These are phyloP conservation scores for Nidularia pulvinata DNA, from an alignment of 768 basidiomycete species.

Conservation along the genomic window DNA sequence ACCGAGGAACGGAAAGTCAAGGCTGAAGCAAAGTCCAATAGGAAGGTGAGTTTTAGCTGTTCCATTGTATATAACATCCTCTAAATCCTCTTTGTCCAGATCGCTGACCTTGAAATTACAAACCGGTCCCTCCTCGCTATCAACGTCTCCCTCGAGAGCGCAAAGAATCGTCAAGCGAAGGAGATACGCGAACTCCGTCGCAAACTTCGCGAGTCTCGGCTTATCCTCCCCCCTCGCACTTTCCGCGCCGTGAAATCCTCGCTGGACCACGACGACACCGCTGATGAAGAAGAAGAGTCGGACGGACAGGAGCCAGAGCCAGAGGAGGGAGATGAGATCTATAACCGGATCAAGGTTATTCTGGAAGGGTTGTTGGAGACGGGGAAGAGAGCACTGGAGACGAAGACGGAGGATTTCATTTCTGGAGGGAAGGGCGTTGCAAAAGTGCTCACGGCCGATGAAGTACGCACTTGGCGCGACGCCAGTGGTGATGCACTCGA, in stretches of 20 bases:
- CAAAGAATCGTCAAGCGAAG: constrained; percentile 76
- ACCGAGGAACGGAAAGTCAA: constrained; percentile 52
- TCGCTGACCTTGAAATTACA: constrained; percentile 90
- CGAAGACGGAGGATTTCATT: constrained; percentile 48
- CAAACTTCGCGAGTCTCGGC: constrained; percentile 79
- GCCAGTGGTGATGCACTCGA: constrained; percentile 18
- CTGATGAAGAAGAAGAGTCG: constrained; percentile 44
- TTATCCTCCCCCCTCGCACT: constrained; percentile 70
- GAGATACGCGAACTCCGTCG: constrained; percentile 87
- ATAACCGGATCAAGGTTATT: constrained; percentile 61
- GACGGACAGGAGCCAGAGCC: constrained; percentile 46
- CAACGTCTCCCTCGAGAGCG: constrained; percentile 79
- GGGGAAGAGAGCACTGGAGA: constrained; percentile 63
- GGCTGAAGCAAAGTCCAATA: constrained; percentile 81
- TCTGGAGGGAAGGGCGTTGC: constrained; percentile 42
- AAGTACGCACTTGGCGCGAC: constrained; percentile 61
- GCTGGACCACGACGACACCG: constrained; percentile 36
- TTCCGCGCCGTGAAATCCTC: constrained; percentile 59
- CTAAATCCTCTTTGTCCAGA: constrained; percentile 39
- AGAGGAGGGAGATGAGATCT: constrained; percentile 39
- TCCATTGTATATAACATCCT: background rate
- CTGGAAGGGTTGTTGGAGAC: constrained; percentile 61
- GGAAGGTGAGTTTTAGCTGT: constrained; percentile 58
- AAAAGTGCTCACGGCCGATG: constrained; percentile 75
- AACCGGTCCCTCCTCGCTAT: constrained; percentile 86